These are phyloP conservation scores for Ophiognomonia clavigignenti-juglandacearum DNA, from an alignment of 2,329 filamentous ascomycete species.

Conservation along the genomic window DNA sequence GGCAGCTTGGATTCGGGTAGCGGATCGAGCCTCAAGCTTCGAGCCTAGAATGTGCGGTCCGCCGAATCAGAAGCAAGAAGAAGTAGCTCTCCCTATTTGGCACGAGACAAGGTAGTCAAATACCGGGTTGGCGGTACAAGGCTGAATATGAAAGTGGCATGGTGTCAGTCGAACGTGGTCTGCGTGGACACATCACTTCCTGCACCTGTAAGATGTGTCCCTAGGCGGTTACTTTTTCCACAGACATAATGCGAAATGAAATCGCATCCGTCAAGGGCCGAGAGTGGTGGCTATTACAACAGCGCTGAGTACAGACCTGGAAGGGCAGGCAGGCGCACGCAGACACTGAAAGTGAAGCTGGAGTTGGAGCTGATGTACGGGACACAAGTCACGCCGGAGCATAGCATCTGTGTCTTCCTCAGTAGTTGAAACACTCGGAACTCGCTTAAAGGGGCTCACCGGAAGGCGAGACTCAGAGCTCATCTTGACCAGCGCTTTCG, in stretches of 20 bases:
- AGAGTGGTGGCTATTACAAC: too few relatives aligned
- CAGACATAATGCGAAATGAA: too few relatives aligned
- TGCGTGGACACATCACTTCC: too few relatives aligned
- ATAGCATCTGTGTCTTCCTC: not conserved
- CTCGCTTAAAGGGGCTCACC: not conserved
- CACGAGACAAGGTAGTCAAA: not conserved
- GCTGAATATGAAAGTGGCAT: not conserved
- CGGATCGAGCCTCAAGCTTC: conserved; percentile 7
- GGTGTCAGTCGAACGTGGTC: too few relatives aligned
- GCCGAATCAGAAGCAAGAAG: not conserved
- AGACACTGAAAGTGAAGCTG: too few relatives aligned
- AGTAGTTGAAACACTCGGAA: not conserved
- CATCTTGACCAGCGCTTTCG: too few relatives aligned
- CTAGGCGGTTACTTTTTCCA: too few relatives aligned
- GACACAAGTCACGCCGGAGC: not conserved
- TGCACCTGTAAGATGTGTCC: too few relatives aligned
- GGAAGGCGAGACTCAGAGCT: too few relatives aligned
- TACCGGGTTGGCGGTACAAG: conserved; percentile 1
- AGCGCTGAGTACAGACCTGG: too few relatives aligned
- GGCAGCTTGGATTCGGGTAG: not conserved
- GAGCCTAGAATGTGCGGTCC: not conserved
- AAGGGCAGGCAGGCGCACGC: not conserved
- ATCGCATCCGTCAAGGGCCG: too few relatives aligned
- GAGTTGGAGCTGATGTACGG: not conserved
- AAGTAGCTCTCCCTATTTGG: not conserved